Base-by-base conservation (phyloP, 2,329 filamentous ascomycete genomes). In the Macrophomina tecta region DNA sequence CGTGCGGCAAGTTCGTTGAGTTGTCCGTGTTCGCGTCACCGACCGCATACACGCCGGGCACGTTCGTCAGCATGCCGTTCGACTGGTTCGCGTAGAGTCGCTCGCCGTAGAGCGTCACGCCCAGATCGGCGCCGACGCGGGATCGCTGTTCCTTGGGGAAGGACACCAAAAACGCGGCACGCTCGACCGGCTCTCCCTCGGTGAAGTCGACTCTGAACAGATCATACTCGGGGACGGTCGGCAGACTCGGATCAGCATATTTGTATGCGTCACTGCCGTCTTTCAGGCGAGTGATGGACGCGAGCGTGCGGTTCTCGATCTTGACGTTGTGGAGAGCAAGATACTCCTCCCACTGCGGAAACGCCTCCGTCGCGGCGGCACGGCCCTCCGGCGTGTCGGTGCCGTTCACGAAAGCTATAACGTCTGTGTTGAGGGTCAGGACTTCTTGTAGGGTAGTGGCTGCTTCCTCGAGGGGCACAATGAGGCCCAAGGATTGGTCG, bases 361-460 rank as follows among this genome's bases (percentile, higher is more conserved):
- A 60, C 1, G 5, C 32, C 5, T 7, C 28, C 11, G 45, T 32
- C 40, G 45, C n/a, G 45, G 55, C 40, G 55, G 45, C 32, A 32
- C 58, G 58, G 11, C 16, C 58, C 3, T 8, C 45, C 18, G 58
- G 42, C 5, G 58, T 62, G 58, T 62, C 58, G 45, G 45, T 49
- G 42, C 58, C 58, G 58, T 62, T 62, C 42, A 62, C 58, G 58
- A 62, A 62, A 45, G 58, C 58, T 11, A 62, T n/a, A 45, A 62
- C n/a, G 45, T 51, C 58, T n/a, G 2, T 9, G 58, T 62, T 62
- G 4, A 62, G 58, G 5, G 58, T 62, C 18, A 28, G 58, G 16
- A 49, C 32, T 18, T 62, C 58, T 14, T 48, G 58, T 12, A 62
- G n/a, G 5, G 34, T 36, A 45, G 30, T 36, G 2, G 58, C 30